phyloP scores from a whole-genome alignment of 2,329 filamentous ascomycete genomes.

The Dactylellina drechsleri region DNA sequence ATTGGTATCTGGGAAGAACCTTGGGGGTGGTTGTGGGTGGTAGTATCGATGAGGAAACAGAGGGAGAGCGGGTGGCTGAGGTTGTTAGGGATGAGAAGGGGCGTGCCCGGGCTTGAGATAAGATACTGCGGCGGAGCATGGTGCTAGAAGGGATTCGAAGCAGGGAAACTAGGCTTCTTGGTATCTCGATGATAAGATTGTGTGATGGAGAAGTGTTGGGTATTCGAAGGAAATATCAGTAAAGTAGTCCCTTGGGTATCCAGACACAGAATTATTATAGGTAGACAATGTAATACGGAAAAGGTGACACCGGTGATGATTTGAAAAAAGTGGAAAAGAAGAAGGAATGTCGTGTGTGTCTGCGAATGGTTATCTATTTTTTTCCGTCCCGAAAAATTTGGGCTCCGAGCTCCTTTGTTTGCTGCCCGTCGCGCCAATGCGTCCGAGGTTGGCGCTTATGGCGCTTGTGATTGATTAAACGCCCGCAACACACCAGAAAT shows the following conservation, averaged over 20 bases:
- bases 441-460: not conserved
- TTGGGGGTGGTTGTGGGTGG: slow-evolving; percentile 12
- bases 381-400: slow-evolving; percentile 27
- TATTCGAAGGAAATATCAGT: slow-evolving; percentile 49
- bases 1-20: slow-evolving; percentile 28
- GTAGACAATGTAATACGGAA: not conserved
- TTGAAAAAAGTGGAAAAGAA: not conserved
- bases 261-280: slow-evolving; percentile 8
- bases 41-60: slow-evolving; percentile 28
- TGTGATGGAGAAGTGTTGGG: not conserved
- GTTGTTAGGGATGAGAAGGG: slow-evolving; percentile 59
- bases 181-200: not conserved
- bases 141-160: not conserved
- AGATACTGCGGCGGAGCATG: slow-evolving; percentile 47
- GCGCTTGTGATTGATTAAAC: slow-evolving; percentile 3
- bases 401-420: slow-evolving; percentile 28
- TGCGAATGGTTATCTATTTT: slow-evolving; percentile 3
- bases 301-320: not conserved
- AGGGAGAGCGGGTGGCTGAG: slow-evolving; percentile 53
- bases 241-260: slow-evolving; percentile 52
- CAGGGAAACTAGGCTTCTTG: too few species aligned
- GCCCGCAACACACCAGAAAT: not conserved
- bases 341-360: slow-evolving; percentile 16
- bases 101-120: slow-evolving; percentile 54
- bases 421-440: not conserved